Evolutionary conservation across 352 stramenopile species (phyloP), one percentile per base, ranked within the genome.

Genomic region (Globisporangium spinosum): DNA sequence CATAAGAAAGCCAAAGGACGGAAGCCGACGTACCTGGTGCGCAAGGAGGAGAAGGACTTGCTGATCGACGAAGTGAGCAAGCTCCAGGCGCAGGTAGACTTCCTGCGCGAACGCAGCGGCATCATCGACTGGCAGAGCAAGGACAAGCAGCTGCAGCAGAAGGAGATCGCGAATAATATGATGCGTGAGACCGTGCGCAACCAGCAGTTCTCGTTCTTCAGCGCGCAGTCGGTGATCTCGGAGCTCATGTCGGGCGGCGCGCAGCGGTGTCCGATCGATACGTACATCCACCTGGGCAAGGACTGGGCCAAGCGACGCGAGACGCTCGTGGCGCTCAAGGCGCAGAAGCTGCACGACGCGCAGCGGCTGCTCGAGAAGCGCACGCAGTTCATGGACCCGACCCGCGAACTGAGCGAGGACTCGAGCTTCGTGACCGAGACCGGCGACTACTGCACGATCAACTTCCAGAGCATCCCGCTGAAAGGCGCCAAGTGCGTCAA

Each of bases 1-100:
- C 62, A 58, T 29, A 83, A 80, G 58, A 73, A 73, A 38, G 35
- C 64, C 47, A 78, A 71, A 25, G 60, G 65, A 34, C 76, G 77
- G 17, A 85, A 85, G 29, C 77, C 77, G 8, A 85, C 77, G 54
- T 85, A 85, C 47, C 69, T 85, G 38, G 71, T 82, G 17, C 71
- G 77, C 23, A 85, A 85, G 67, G 77, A 82, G 61, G 78, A 85
- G 76, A 79, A 79, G 47, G 72, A 74, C 27, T 51, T 77, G 57
- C 55, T 85, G 51, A 65, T 69, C 15, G 60, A 68, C n/a, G 64
- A 85, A 67, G 76, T 85, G 34, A 59, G 70, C 15, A 75, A 74
- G 55, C 68, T 85, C 0, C 57, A 83, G 47, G 67, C 72, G 9
- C 77, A 85, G 35, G 56, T 85, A 20, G 65, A 77, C 9, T 80